Base-by-base conservation (phyloP, 208 protist genomes). In the Acanthamoeba sp. region DNA sequence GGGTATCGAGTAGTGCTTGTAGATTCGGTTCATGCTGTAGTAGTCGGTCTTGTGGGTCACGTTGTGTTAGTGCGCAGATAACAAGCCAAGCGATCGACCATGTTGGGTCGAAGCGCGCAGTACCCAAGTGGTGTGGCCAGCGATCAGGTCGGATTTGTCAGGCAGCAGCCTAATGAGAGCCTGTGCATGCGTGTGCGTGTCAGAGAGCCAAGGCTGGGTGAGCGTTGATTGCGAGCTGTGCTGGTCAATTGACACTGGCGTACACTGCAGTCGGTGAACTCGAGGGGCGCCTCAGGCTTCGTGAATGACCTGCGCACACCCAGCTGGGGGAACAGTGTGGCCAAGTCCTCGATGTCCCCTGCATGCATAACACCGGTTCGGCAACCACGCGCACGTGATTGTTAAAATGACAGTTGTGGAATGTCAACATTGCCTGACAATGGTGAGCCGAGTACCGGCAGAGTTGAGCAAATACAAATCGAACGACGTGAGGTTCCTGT, bases 1-100 rank as follows among this genome's bases (percentile, higher is more conserved):
- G 24, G 24, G 80, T 22, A 97, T 76, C 7, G 48, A 62, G 73
- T 97, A 98, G 66, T 91, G 95, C 95, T 98, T 97, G 94, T 97
- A 97, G 42, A 97, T 78, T 29, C 97, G 91, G 73, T 96, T 64
- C 96, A 97, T 98, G 48, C 93, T 84, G 66, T 95, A 96, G 38
- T 96, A 96, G 12, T 62, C 80, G 20, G 94, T 76, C 66, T 76
- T 50, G 45, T 50, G 45, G n/a, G n/a, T n/a, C n/a, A n/a, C n/a
- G n/a, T n/a, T n/a, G n/a, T n/a, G n/a, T n/a, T n/a, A n/a, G n/a
- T n/a, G n/a, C n/a, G n/a, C n/a, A n/a, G n/a, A n/a, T n/a, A n/a
- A n/a, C n/a, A n/a, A n/a, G n/a, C n/a, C n/a, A n/a, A n/a, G n/a
- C n/a, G n/a, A n/a, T n/a, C n/a, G n/a, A n/a, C n/a, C 2, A 62